Percentiles rank a stretch among this genome's conserved stretches.
phyloP scores from a whole-genome alignment of 371 early-diverging fungal genomes.

The Lichtheimia hyalospora region DNA sequence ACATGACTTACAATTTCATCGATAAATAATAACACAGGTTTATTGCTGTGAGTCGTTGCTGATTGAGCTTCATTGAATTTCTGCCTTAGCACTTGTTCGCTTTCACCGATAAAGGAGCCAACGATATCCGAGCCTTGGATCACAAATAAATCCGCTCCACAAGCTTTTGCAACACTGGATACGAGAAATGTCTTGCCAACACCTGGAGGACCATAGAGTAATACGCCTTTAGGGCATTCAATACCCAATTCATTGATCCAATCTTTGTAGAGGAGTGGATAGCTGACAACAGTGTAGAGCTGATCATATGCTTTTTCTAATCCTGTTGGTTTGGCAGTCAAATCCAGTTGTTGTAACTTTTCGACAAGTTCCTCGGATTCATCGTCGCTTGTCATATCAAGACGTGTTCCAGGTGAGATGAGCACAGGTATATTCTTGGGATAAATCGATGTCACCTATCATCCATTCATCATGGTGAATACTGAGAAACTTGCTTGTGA shows the following conservation, averaged over 20 bases:
- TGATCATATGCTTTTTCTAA: slow-evolving; percentile 56
- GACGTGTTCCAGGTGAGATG: slow-evolving; percentile 22
- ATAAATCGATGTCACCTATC: slow-evolving; percentile 26
- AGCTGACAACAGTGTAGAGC: slow-evolving; percentile 76
- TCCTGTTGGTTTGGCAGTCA: slow-evolving; percentile 11
- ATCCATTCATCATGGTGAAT: background rate
- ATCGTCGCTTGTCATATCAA: slow-evolving; percentile 12
- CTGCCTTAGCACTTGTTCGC: slow-evolving; percentile 83
- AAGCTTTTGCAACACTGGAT: slow-evolving; percentile 58
- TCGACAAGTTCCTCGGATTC: background rate
- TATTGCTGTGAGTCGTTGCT: slow-evolving; percentile 32
- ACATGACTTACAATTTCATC: slow-evolving; percentile 88
- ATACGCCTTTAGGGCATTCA: slow-evolving; percentile 86
- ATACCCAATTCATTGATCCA: slow-evolving; percentile 67
- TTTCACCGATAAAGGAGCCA: slow-evolving; percentile 93
- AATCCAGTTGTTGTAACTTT: slow-evolving; percentile 8
- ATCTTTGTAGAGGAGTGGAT: slow-evolving; percentile 72
- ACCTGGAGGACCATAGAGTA: slow-evolving; percentile 95
- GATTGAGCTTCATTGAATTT: slow-evolving; percentile 82
- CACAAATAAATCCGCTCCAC: slow-evolving; percentile 61
- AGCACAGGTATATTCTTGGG: slow-evolving; percentile 29
- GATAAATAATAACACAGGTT: slow-evolving; percentile 92
- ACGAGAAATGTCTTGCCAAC: slow-evolving; percentile 93
- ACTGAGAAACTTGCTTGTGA: background rate
- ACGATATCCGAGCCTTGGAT: slow-evolving; percentile 91